A percentile compares a stretch with the other conserved stretches of the same genome.
phyloP scores from a whole-genome alignment of 169 alveolate genomes.

The Cryptosporidium viatorum region DNA sequence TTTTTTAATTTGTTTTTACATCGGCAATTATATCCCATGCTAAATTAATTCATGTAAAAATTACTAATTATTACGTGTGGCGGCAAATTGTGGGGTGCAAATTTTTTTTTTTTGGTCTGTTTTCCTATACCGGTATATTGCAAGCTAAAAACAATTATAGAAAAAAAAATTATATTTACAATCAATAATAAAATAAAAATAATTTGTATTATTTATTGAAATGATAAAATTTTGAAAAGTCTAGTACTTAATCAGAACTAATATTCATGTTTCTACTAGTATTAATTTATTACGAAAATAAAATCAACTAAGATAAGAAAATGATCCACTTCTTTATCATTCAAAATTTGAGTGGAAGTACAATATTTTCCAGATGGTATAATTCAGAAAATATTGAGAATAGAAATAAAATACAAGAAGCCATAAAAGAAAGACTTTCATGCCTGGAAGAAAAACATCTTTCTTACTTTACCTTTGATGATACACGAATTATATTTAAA shows the following conservation, averaged over 20 bases:
- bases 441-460: constrained; percentile 25
- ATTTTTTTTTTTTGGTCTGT: neutral
- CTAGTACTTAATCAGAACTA: neutral
- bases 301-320: neutral
- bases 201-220: neutral
- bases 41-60: constrained; percentile 1
- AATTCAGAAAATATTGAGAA: constrained; percentile 8
- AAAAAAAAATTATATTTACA: neutral
- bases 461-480: constrained; percentile 34
- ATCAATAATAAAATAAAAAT: too few relatives aligned
- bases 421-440: constrained; percentile 13
- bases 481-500: constrained; percentile 31
- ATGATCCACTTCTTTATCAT: constrained; percentile 59
- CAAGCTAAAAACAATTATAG: neutral
- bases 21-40: neutral
- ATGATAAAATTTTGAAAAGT: neutral
- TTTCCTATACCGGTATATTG: constrained; percentile 2
- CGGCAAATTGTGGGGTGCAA: constrained; percentile 12
- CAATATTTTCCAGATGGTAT: constrained; percentile 66
- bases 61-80: constrained; percentile 19
- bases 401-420: constrained; percentile 33
- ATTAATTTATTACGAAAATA: neutral
- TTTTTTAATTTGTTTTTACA: neutral
- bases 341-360: constrained; percentile 51
- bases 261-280: neutral